Conservation (phyloP, 441 rosid genomes). For the Eutrema salsugineum region DNA sequence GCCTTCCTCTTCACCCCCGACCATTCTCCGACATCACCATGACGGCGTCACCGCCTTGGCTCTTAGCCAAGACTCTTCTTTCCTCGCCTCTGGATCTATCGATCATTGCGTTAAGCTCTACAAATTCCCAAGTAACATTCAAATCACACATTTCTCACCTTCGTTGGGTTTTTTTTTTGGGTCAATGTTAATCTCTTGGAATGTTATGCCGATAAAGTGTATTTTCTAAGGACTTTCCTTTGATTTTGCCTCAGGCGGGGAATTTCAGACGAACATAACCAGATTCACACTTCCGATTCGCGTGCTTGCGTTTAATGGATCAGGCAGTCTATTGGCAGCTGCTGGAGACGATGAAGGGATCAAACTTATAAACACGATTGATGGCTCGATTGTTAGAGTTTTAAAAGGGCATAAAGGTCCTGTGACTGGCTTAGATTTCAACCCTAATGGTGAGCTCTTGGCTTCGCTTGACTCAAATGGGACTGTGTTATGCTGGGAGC, state of each 20-base stretch:
- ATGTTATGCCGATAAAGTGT: too few species aligned
- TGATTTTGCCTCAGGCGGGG: conserved; percentile 56
- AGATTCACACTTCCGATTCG: conserved; percentile 96
- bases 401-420: conserved; percentile 88
- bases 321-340: conserved; percentile 89
- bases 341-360: conserved; percentile 98
- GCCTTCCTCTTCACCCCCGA: conserved; percentile 60
- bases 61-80: conserved; percentile 81
- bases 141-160: neutral
- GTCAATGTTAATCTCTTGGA: neutral
- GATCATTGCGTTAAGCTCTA: conserved; percentile 97
- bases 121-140: conserved; percentile 72
- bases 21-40: conserved; percentile 83
- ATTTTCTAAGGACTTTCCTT: neutral
- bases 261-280: conserved; percentile 85
- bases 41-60: conserved; percentile 89
- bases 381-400: conserved; percentile 89
- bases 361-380: conserved; percentile 85
- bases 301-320: conserved; percentile 72
- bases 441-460: conserved; percentile 73
- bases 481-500: conserved; percentile 82
- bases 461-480: conserved; percentile 86
- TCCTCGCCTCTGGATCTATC: conserved; percentile 92
- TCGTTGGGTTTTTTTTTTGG: neutral
- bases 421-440: conserved; percentile 79